A percentile compares a stretch with the other conserved stretches of the same genome.
phyloP scores from a whole-genome alignment of 148 eudicot genomes.

The Fagopyrum homotropicum region DNA sequence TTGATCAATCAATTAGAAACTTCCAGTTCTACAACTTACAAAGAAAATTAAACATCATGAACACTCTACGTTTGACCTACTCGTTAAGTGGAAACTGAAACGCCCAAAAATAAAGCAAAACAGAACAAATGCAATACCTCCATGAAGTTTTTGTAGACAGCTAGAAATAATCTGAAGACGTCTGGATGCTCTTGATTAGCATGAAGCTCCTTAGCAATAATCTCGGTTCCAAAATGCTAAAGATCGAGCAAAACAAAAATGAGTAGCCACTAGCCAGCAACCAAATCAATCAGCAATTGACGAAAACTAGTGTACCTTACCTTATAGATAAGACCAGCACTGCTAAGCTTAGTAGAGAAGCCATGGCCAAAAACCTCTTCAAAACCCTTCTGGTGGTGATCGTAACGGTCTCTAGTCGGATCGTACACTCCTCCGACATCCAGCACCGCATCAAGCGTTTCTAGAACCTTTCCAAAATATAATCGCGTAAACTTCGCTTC shows the following conservation, averaged over 20 bases:
- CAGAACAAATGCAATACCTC: conserved; percentile 25
- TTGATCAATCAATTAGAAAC: too few relatives aligned
- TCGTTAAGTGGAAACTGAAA: neutral
- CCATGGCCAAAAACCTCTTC: conserved; percentile 83
- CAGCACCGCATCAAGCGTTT: conserved; percentile 74
- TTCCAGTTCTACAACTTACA: neutral
- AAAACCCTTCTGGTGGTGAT: conserved; percentile 96
- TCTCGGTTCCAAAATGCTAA: conserved; percentile 44
- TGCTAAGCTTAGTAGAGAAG: conserved; percentile 42
- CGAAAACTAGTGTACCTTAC: conserved; percentile 10
- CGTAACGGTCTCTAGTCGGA: conserved; percentile 58
- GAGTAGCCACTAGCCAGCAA: neutral
- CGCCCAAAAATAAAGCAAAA: neutral
- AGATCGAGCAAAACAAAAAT: neutral
- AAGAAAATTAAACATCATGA: neutral
- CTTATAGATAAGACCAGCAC: conserved; percentile 54
- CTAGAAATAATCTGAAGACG: conserved; percentile 28
- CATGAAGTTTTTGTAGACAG: conserved; percentile 40
- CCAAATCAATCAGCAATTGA: neutral
- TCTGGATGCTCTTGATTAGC: conserved; percentile 37
- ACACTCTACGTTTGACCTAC: neutral
- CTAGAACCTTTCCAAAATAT: conserved; percentile 48
- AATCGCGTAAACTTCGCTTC: neutral
- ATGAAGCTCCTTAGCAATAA: conserved; percentile 43
- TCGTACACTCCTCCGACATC: conserved; percentile 96